These are phyloP conservation scores for Xylariaceae sp. DNA, from an alignment of 2,329 filamentous ascomycete species.

Conservation along the genomic window DNA sequence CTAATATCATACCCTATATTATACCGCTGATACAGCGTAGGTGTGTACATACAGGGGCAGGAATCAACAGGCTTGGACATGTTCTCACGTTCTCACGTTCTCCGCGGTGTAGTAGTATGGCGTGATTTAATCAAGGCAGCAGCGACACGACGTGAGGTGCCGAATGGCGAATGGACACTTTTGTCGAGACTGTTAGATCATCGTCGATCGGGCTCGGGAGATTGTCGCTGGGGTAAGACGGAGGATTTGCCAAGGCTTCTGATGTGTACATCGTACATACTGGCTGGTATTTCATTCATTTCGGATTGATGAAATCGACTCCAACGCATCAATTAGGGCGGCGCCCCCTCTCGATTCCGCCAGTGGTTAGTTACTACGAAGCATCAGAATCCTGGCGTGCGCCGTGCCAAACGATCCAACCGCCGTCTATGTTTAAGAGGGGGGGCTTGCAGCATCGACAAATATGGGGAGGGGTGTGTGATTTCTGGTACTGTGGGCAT, in stretches of 20 bases:
- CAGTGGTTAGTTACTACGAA: conserved; percentile 15
- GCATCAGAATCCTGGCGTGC: conserved; percentile 9
- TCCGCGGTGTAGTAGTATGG: background rate
- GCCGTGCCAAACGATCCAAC: conserved; percentile 16
- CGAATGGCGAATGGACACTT: background rate
- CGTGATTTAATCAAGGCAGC: background rate
- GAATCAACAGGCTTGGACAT: background rate
- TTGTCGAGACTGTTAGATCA: background rate
- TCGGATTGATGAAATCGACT: background rate
- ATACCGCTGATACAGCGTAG: background rate
- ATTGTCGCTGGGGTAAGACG: background rate
- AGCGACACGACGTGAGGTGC: background rate
- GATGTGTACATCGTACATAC: background rate
- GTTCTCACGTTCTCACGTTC: background rate
- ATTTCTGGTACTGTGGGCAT: too few species aligned
- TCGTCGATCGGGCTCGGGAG: background rate
- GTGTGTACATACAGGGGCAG: background rate
- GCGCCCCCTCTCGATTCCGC: conserved; percentile 8
- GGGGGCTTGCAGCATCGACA: background rate
- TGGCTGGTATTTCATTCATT: background rate
- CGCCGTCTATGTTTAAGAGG: background rate
- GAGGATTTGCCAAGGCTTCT: background rate
- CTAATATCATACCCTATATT: background rate
- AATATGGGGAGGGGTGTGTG: background rate
- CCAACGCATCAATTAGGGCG: background rate